phyloP scores from a whole-genome alignment of 306 rosid genomes.

The Spatholobus suberectus region DNA sequence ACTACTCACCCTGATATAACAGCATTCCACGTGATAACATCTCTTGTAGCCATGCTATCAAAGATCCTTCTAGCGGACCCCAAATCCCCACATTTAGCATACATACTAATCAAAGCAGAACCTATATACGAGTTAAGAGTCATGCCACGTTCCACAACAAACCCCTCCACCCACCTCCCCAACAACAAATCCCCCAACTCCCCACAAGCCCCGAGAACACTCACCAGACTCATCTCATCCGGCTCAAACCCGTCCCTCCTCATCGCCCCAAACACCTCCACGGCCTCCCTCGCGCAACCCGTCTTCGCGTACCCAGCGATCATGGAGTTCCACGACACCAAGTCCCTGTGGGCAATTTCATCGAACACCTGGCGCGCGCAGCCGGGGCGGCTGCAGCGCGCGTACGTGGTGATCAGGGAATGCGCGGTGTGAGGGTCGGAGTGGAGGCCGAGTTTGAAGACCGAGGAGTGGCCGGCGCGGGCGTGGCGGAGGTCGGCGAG shows the following conservation, averaged over 20 bases:
- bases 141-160: slow-evolving; percentile 56
- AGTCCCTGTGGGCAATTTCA: slow-evolving; percentile 69
- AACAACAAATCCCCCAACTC: slow-evolving; percentile 74
- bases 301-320: slow-evolving; percentile 75
- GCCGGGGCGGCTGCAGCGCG: slow-evolving; percentile 55
- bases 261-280: slow-evolving; percentile 69
- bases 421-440: slow-evolving; percentile 65
- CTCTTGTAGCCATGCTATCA: slow-evolving; percentile 65
- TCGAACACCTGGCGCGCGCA: slow-evolving; percentile 80
- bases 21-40: slow-evolving; percentile 87
- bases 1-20: slow-evolving; percentile 78
- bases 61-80: slow-evolving; percentile 73
- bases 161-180: slow-evolving; percentile 83
- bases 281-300: slow-evolving; percentile 69
- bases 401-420: slow-evolving; percentile 74
- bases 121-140: slow-evolving; percentile 70
- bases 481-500: slow-evolving; percentile 51
- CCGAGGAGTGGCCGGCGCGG: slow-evolving; percentile 57
- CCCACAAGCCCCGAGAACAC: slow-evolving; percentile 84
- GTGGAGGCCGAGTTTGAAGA: slow-evolving; percentile 59
- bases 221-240: slow-evolving; percentile 77
- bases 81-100: slow-evolving; percentile 80
- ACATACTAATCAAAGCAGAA: slow-evolving; percentile 87
- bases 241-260: slow-evolving; percentile 69
- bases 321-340: slow-evolving; percentile 92